A percentile compares a stretch with the other conserved stretches of the same genome.
Conservation (phyloP, 495 filamentous ascomycete species). For the Penicillium cataractarum region DNA sequence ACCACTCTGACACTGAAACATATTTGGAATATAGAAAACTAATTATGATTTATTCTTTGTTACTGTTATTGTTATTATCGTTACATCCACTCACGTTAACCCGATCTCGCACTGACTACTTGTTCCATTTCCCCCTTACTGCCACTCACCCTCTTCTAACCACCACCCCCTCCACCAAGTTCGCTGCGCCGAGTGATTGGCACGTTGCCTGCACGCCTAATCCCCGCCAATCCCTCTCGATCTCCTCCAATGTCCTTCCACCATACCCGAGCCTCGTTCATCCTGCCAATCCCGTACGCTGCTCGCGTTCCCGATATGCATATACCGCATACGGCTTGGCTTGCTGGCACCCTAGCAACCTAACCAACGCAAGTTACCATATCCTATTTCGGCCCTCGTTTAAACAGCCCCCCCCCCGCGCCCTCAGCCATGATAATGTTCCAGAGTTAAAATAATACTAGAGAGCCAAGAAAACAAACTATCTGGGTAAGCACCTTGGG, state of each 20-base stretch:
- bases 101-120: background rate
- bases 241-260: background rate
- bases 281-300: background rate
- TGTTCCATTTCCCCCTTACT: background rate
- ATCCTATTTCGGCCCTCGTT: background rate
- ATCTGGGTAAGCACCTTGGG: slow-evolving; percentile 23
- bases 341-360: background rate
- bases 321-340: background rate
- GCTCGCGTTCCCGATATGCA: background rate
- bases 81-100: background rate
- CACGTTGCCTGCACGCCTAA: slow-evolving; percentile 6
- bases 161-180: background rate
- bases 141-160: slow-evolving; percentile 6
- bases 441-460: background rate
- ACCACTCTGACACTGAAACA: background rate
- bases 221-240: background rate
- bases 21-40: background rate
- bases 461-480: slow-evolving; percentile 5
- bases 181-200: background rate
- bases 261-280: background rate
- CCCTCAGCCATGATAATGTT: background rate
- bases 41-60: background rate
- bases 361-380: background rate
- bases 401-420: background rate
- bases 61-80: background rate